A percentile compares a stretch with the other conserved stretches of the same genome.
Conservation (phyloP, 225 moss, liverwort and hornwort genomes). For the Polytrichum formosum region DNA sequence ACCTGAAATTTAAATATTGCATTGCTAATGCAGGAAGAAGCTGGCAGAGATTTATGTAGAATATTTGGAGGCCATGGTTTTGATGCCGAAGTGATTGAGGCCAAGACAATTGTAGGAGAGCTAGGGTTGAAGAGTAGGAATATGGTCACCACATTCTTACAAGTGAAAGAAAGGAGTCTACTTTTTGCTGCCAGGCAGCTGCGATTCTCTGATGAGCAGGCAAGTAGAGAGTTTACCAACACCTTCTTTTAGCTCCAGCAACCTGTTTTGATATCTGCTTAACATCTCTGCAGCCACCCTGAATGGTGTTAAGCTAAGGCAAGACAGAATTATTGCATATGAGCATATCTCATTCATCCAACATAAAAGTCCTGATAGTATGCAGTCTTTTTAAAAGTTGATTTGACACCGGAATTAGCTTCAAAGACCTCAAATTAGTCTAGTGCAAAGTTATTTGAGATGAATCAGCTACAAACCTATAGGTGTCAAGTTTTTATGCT, state of each 20-base stretch:
- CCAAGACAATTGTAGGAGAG: conserved; percentile 28
- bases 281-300: not conserved
- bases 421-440: too few relatives aligned
- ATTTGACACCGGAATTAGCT: too few relatives aligned
- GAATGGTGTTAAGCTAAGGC: too few relatives aligned
- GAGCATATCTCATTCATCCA: too few relatives aligned
- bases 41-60: conserved; percentile 26
- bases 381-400: too few relatives aligned
- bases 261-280: not conserved
- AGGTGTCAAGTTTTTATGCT: too few relatives aligned
- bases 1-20: conserved; percentile 4
- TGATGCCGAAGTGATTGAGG: conserved; percentile 25
- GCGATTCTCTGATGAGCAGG: conserved; percentile 84
- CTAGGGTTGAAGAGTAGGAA: conserved; percentile 15
- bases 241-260: not conserved
- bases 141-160: not conserved
- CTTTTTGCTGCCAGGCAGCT: conserved; percentile 67
- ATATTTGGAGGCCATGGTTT: conserved; percentile 59
- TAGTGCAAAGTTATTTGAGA: too few relatives aligned
- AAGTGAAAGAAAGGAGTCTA: conserved; percentile 14
- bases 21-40: conserved; percentile 38
- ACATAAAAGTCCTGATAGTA: too few relatives aligned
- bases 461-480: too few relatives aligned
- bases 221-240: conserved; percentile 19
- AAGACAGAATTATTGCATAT: too few relatives aligned